These are phyloP conservation scores for Penicillium griseofulvum DNA, from an alignment of 2,329 filamentous ascomycete genomes.

Conservation along the genomic window DNA sequence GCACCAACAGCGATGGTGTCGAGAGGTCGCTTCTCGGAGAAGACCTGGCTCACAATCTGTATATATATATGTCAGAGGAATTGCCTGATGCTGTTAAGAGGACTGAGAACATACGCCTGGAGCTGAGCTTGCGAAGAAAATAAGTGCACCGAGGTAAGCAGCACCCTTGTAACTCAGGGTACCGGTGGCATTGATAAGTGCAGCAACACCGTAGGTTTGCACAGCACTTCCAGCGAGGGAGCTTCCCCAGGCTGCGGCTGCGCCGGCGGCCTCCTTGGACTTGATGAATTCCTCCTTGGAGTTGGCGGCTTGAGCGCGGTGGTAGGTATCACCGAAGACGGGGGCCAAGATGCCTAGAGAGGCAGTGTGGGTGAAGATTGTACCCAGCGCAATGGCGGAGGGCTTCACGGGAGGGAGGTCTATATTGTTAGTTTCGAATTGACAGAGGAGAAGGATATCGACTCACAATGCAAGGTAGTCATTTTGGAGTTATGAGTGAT, in stretches of 20 bases:
- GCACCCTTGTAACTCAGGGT: slow-evolving; percentile 97
- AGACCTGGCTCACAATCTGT: slow-evolving; percentile 80
- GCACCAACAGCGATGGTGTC: slow-evolving; percentile 86
- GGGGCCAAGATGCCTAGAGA: slow-evolving; percentile 85
- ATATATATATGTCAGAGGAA: slow-evolving; percentile 8
- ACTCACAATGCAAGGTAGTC: slow-evolving; percentile 11
- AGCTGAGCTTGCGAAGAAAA: slow-evolving; percentile 88
- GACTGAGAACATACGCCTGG: slow-evolving; percentile 66
- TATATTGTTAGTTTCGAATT: slow-evolving; percentile 26
- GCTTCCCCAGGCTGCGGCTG: slow-evolving; percentile 85
- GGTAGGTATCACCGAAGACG: slow-evolving; percentile 91
- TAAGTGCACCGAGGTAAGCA: slow-evolving; percentile 83
- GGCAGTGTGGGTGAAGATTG: slow-evolving; percentile 89
- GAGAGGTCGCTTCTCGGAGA: slow-evolving; percentile 86
- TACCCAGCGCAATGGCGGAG: slow-evolving; percentile 93
- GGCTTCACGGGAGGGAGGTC: slow-evolving; percentile 87
- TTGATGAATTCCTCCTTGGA: slow-evolving; percentile 94
- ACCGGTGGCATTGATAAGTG: slow-evolving; percentile 89
- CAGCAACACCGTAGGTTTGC: slow-evolving; percentile 85
- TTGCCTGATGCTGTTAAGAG: neutral
- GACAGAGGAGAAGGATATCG: neutral
- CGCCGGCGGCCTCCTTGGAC: slow-evolving; percentile 86
- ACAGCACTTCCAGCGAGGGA: slow-evolving; percentile 84
- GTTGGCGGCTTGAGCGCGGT: slow-evolving; percentile 85
- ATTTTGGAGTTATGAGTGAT: neutral